phyloP scores from a whole-genome alignment of 129 eudicot genomes.

The Tagetes erecta region DNA sequence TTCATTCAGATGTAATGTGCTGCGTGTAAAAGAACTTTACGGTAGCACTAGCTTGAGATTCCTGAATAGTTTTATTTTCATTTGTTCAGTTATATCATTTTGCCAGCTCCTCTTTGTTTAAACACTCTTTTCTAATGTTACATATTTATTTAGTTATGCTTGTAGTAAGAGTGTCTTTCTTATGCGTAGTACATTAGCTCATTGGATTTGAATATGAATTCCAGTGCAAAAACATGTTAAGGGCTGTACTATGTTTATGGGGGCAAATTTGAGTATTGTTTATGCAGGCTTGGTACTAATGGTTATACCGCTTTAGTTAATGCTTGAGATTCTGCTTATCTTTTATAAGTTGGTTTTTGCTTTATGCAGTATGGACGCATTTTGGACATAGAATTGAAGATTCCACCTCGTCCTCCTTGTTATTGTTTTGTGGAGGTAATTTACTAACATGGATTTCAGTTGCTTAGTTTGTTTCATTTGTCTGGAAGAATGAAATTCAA shows the following conservation, averaged over 20 bases:
- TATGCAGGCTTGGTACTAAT: conserved; percentile 8
- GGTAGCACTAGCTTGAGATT: not conserved
- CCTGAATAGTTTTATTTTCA: not conserved
- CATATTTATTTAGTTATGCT: not conserved
- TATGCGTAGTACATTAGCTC: not conserved
- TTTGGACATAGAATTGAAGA: conserved; percentile 89
- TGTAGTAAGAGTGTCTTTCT: not conserved
- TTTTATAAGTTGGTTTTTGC: conserved; percentile 10
- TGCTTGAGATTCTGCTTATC: not conserved
- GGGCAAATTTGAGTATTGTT: not conserved
- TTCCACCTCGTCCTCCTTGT: conserved; percentile 98
- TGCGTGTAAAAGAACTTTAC: not conserved
- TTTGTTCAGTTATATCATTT: not conserved
- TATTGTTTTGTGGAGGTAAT: conserved; percentile 94
- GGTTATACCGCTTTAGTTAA: not conserved
- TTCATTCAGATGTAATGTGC: not conserved
- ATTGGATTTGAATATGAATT: not conserved
- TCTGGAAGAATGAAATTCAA: not conserved
- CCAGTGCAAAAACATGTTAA: not conserved
- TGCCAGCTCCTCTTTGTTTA: not conserved
- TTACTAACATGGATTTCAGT: not conserved
- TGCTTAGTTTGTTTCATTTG: not conserved
- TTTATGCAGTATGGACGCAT: conserved; percentile 89
- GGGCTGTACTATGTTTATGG: not conserved
- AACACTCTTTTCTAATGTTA: not conserved